Evolutionary conservation across 2,329 filamentous ascomycete genomes (phyloP), one percentile per base, ranked within the genome.

Genomic region (Pseudocercospora macadamiae): DNA sequence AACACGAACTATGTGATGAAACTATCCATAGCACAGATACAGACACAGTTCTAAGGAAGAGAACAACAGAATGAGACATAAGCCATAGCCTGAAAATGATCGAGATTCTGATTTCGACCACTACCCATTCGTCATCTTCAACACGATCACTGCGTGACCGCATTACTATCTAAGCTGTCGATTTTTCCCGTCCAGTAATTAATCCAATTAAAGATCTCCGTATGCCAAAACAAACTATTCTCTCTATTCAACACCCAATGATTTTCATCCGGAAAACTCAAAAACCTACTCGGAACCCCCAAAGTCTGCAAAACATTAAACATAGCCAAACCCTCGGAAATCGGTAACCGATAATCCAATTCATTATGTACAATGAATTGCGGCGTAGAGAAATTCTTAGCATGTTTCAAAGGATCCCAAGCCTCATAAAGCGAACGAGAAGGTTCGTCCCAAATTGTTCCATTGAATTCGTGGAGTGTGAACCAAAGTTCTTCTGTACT

Each of bases 401-500:
- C 64, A 47, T 68, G 60, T 4, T 58, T 48, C 26, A 68, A 37
- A 8, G 66, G 66, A 47, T 66, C 64, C 47, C 60, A 65, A n/a
- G 48, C 59, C 4, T 54, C 56, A 53, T 64, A 66, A 9, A 58
- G 51, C 25, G 44, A 32, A 23, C 66, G 55, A 48, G 56, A 42
- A 2, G 52, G 48, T 16, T 75, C 71, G 45, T 80, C 75, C 80
- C 80, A 83, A 47, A 80, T 71, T 0, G 76, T 73, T 2, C 80
- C 80, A 54, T 77, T 75, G n/a, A 82, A 69, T 54, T 83, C 80
- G 62, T 80, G 79, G 14, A 80, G 68, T 3, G 77, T 78, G 71
- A 82, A 82, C 65, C 81, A 83, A 32, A 80, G 74, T 66, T 83
- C 81, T 52, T 83, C 81, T 8, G 67, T 68, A 14, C 77, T 74